Evolutionary conservation across 306 rosid genomes (phyloP), one percentile per base, ranked within the genome.

Genomic region (Medicago arabica): DNA sequence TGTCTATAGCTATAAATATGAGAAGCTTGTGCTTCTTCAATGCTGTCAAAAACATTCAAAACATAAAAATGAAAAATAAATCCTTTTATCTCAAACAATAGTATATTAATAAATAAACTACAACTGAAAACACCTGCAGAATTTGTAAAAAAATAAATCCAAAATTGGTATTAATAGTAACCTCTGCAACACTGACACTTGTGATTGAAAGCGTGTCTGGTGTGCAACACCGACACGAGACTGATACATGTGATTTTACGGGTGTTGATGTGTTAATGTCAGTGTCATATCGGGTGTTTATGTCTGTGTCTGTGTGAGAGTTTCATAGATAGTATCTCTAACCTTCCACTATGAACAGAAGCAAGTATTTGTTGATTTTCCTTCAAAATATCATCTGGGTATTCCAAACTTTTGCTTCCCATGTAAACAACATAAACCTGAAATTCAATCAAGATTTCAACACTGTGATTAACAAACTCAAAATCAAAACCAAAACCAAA

Each of bases 341-440:
- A 34, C 97, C 95, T 86, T 86, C 90, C 96, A 7, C 80, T 18
- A 31, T 92, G 97, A 72, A 89, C 96, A 72, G 82, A 28, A 75
- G 96, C 89, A 80, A 92, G 93, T 7, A 92, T 88, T 61, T 92
- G 81, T 83, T 89, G 96, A 75, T 89, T 75, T 61, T 86, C 85
- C 63, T 55, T 79, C 76, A 85, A 44, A 83, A 83, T 75, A 51
- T 89, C 89, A 54, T 77, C 87, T 65, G 86, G 89, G 80, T 86
- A 57, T 75, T 87, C 89, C 2, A 80, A 91, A 82, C 69, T 89
- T 54, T 89, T 86, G 93, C 93, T 88, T 85, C 97, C 97, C 96
- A 89, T 89, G 57, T 92, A 92, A 54, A 86, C 95, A 4, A 92
- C 90, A 89, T 89, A 88, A 73, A 89, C 96, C 97, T 92, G 84